Evolutionary conservation across 768 basidiomycete species (phyloP).

Genomic region (Chlorophyllum brunneum): DNA sequence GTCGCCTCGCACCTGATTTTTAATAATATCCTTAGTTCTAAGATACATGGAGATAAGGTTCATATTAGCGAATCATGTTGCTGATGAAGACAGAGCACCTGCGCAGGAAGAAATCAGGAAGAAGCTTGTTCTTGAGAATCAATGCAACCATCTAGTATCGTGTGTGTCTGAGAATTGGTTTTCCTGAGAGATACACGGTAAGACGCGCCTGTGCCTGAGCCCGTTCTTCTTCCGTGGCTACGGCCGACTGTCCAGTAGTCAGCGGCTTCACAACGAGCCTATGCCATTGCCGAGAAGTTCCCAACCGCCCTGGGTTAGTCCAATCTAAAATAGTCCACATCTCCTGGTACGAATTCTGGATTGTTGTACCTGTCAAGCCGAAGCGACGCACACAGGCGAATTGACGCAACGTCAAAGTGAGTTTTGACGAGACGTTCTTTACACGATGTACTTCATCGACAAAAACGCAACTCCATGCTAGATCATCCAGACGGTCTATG

Average conservation of each 20-base stretch:
- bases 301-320: conserved; percentile 81
- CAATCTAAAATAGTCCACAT: conserved; percentile 92
- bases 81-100: conserved; percentile 38
- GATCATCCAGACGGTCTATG: conserved; percentile 62
- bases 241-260: conserved; percentile 61
- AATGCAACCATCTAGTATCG: conserved; percentile 50
- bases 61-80: background rate
- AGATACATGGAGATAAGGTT: conserved; percentile 13
- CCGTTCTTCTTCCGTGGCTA: conserved; percentile 59
- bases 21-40: conserved; percentile 77
- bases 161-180: background rate
- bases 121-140: conserved; percentile 57
- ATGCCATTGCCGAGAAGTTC: conserved; percentile 74
- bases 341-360: conserved; percentile 87
- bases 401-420: conserved; percentile 64
- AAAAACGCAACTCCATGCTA: conserved; percentile 70
- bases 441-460: conserved; percentile 91
- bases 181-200: background rate
- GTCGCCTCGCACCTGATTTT: conserved; percentile 46
- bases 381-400: conserved; percentile 70
- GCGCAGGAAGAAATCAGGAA: conserved; percentile 83
- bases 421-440: conserved; percentile 72
- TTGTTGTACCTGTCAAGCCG: conserved; percentile 78
- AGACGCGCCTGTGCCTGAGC: conserved; percentile 45
- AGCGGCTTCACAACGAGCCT: conserved; percentile 66